Evolutionary conservation across 2,329 filamentous ascomycete genomes (phyloP), one percentile per base, ranked within the genome.

Genomic region (Corniculantispora saksenae): DNA sequence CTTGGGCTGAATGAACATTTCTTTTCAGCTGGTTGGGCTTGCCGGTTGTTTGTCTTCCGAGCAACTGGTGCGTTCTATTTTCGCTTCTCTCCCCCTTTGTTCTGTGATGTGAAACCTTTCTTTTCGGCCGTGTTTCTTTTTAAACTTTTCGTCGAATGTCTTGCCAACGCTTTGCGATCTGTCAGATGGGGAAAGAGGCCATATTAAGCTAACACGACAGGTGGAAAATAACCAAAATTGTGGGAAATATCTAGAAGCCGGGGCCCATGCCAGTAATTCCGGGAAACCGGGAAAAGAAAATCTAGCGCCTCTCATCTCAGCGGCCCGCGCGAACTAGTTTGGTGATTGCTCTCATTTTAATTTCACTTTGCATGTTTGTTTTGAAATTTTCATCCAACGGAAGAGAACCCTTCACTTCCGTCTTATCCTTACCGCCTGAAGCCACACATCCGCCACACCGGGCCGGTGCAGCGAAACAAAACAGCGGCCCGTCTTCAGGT

Each of bases 401-500:
- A n/a, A n/a, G n/a, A n/a, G n/a, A n/a, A n/a, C n/a, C n/a, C n/a
- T 21, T 19, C 17, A 19, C 35, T 12, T 21, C 12, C 6, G 13
- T 19, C 38, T 58, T n/a, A 47, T 58, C 57, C 57, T 60, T 60
- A 60, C 57, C 57, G 57, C 57, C 57, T 35, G 40, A 60, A 60
- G 57, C 57, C n/a, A n/a, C 57, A 60, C 57, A 9, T 47, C 43
- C 57, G 57, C 57, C 43, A 60, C 43, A 10, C 38, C 56, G 40
- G 57, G 38, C 43, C 27, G 29, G 19, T n/a, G n/a, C 12, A 47
- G 25, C 23, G 43, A 59, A 23, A 38, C 27, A 19, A 45, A 23
- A 50, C 27, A 47, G 43, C 57, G 57, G 57, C 27, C 43, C 57
- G 57, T 60, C 57, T 50, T 50, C 56, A 48, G 4, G 15, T 59